phyloP scores from a whole-genome alignment of 306 rosid genomes.

The Fragaria iinumae region DNA sequence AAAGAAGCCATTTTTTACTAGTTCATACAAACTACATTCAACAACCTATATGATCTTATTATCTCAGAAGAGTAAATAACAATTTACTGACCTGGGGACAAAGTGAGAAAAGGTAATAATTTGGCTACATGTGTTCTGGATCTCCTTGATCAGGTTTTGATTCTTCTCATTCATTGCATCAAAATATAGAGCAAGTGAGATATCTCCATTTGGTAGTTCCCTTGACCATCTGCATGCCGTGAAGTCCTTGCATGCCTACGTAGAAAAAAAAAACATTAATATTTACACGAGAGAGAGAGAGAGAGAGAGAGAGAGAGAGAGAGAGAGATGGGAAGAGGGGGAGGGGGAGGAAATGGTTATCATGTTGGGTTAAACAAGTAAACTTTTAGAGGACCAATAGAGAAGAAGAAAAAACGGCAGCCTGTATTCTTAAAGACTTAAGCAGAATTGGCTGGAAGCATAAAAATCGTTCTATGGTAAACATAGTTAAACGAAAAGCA shows the following conservation, averaged over 20 bases:
- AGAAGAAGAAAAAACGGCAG: not conserved
- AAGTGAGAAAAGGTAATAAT: slow-evolving; percentile 79
- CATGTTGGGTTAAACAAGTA: not conserved
- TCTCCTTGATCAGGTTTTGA: slow-evolving; percentile 41
- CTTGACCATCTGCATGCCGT: slow-evolving; percentile 81
- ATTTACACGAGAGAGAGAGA: too few species aligned
- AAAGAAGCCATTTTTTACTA: not conserved
- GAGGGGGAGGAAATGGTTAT: too few species aligned
- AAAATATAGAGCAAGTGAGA: slow-evolving; percentile 63
- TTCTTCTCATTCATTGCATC: slow-evolving; percentile 73
- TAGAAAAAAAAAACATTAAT: not conserved
- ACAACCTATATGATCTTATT: not conserved
- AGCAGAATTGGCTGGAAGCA: not conserved
- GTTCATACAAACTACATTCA: not conserved
- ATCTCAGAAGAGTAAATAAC: not conserved
- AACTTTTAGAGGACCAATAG: not conserved
- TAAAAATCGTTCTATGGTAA: not conserved
- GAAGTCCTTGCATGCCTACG: slow-evolving; percentile 83
- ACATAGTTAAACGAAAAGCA: slow-evolving; percentile 11
- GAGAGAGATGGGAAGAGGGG: too few species aligned
- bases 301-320: too few species aligned
- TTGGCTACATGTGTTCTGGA: slow-evolving; percentile 63
- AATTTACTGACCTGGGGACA: slow-evolving; percentile 71
- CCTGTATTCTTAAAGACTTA: not conserved
- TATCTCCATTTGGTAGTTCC: slow-evolving; percentile 61